Evolutionary conservation across 2,329 filamentous ascomycete species (phyloP).

Genomic region (Xylogone sp.): DNA sequence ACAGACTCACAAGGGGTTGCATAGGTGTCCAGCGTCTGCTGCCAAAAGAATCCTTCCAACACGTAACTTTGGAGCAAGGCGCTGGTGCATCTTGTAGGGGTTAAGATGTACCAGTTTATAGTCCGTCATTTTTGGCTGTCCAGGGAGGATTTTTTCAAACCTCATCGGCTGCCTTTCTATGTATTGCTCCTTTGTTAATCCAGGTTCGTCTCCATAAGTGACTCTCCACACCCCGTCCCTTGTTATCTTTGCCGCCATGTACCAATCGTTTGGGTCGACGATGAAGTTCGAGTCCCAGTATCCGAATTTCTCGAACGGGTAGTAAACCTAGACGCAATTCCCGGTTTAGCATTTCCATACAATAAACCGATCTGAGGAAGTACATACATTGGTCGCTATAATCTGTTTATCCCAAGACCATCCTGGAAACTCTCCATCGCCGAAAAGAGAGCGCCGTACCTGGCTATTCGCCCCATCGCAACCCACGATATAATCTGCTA

Average conservation of each 20-base stretch:
- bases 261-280: constrained; percentile 57
- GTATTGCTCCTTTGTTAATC: constrained; percentile 50
- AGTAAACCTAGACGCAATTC: constrained; percentile 61
- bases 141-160: constrained; percentile 54
- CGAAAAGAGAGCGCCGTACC: constrained; percentile 47
- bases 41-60: constrained; percentile 41
- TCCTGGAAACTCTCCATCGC: constrained; percentile 48
- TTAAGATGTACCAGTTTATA: constrained; percentile 52
- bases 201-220: constrained; percentile 55
- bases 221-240: constrained; percentile 57
- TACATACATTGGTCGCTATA: constrained; percentile 54
- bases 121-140: constrained; percentile 51
- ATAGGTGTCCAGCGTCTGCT: constrained; percentile 46
- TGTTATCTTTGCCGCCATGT: constrained; percentile 58
- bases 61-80: constrained; percentile 40
- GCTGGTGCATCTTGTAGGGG: constrained; percentile 46
- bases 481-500: constrained; percentile 52
- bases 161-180: constrained; percentile 47
- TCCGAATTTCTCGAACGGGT: constrained; percentile 52
- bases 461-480: constrained; percentile 51
- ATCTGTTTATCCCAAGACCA: constrained; percentile 58
- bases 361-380: neutral
- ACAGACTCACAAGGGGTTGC: constrained; percentile 38
- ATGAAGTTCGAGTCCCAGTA: constrained; percentile 57
- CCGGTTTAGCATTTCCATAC: no score